These are phyloP conservation scores for Plectosphaerella sp. DNA, from an alignment of 2,329 filamentous ascomycete genomes.

Conservation along the genomic window DNA sequence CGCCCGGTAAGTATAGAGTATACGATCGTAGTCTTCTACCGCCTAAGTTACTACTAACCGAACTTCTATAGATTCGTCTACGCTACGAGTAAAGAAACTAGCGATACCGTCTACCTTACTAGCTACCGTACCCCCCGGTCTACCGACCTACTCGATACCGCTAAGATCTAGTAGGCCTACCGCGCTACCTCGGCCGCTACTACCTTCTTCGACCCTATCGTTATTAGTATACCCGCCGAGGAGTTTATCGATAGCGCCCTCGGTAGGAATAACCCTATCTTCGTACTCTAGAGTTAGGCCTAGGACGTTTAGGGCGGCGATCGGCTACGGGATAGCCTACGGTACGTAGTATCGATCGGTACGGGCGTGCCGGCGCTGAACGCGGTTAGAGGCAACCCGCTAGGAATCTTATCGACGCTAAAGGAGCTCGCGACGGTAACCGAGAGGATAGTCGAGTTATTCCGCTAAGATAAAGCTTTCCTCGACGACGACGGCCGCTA, in stretches of 20 bases:
- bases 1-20: background rate
- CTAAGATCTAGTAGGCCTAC: conserved; percentile 17
- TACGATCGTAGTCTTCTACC: too few relatives aligned
- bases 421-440: too few relatives aligned
- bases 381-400: too few relatives aligned
- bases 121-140: conserved; percentile 12
- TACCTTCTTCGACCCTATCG: conserved; percentile 5
- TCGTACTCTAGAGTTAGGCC: conserved; percentile 32
- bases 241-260: conserved; percentile 13
- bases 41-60: too few relatives aligned
- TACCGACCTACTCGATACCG: conserved; percentile 24
- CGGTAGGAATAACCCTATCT: conserved; percentile 37
- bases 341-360: conserved; percentile 34
- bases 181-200: conserved; percentile 15
- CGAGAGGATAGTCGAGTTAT: too few relatives aligned
- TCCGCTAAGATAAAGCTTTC: conserved; percentile 20
- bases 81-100: conserved; percentile 11
- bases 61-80: conserved; percentile 14
- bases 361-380: too few relatives aligned
- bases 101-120: too few relatives aligned
- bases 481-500: conserved; percentile 9
- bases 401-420: too few relatives aligned
- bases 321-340: conserved; percentile 22
- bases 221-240: background rate
- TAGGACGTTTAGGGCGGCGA: conserved; percentile 24